phyloP scores from a whole-genome alignment of 441 rosid genomes.

The Flueggea neowawraea region DNA sequence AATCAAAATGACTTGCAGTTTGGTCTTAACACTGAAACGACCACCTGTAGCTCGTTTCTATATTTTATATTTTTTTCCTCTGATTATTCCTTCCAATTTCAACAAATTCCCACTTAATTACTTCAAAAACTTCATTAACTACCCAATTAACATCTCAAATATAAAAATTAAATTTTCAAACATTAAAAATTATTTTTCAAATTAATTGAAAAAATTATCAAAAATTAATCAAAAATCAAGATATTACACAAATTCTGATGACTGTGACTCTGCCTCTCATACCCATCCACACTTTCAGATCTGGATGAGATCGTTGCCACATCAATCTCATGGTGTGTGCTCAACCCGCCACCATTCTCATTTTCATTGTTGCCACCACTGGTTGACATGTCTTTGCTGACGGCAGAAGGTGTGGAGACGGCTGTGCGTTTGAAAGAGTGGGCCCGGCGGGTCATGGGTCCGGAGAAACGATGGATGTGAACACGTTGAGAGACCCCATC shows the following conservation, averaged over 20 bases:
- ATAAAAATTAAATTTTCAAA: too few species aligned
- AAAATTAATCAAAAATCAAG: too few species aligned
- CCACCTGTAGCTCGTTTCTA: too few species aligned
- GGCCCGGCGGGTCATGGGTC: slow-evolving; percentile 87
- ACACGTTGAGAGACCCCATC: slow-evolving; percentile 74
- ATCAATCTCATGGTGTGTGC: slow-evolving; percentile 69
- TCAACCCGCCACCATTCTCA: neutral
- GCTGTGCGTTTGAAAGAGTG: slow-evolving; percentile 80
- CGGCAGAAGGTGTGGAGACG: neutral
- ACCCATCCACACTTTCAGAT: slow-evolving; percentile 51
- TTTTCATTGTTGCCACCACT: slow-evolving; percentile 8
- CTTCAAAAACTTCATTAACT: too few species aligned
- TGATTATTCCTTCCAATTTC: too few species aligned
- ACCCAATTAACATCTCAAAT: too few species aligned
- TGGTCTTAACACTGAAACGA: too few species aligned
- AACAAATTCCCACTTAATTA: too few species aligned
- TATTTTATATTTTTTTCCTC: too few species aligned
- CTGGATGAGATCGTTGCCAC: slow-evolving; percentile 62
- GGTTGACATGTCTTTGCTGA: slow-evolving; percentile 6
- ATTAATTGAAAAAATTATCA: too few species aligned
- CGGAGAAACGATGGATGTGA: slow-evolving; percentile 86
- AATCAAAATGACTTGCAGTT: too few species aligned
- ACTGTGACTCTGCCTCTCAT: slow-evolving; percentile 15
- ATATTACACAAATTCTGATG: slow-evolving; percentile 26
- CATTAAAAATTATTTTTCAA: too few species aligned